Conservation (phyloP, 2,329 filamentous ascomycete genomes). For the Camptophora hylomeconis region DNA sequence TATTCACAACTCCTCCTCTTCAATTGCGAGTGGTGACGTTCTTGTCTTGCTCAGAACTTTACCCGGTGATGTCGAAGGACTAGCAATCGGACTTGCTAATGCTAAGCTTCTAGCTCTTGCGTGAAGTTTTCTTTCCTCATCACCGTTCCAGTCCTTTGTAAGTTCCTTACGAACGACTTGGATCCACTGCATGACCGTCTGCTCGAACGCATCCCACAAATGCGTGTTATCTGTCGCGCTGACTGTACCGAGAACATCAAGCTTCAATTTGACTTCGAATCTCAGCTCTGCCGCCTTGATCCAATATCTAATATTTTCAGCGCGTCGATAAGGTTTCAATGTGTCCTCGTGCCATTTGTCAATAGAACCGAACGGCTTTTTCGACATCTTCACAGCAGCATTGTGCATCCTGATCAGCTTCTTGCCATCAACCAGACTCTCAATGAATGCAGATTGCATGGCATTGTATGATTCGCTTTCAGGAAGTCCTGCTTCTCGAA, state of each 20-base stretch:
- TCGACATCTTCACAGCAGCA: conserved; percentile 69
- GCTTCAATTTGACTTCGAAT: conserved; percentile 72
- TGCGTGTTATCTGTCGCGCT: conserved; percentile 54
- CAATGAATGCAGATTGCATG: conserved; percentile 44
- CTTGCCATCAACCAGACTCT: conserved; percentile 62
- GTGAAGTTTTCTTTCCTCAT: conserved; percentile 17
- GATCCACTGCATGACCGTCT: conserved; percentile 73
- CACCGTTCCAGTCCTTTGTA: conserved; percentile 51
- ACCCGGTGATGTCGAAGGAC: conserved; percentile 11
- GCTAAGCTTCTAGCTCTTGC: conserved; percentile 17
- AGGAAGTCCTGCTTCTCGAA: conserved; percentile 6
- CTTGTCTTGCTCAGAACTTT: too few relatives aligned
- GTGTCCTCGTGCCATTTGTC: conserved; percentile 85
- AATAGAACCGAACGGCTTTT: conserved; percentile 77
- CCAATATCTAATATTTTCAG: conserved; percentile 93
- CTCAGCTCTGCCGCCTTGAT: conserved; percentile 87
- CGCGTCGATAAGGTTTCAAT: conserved; percentile 81
- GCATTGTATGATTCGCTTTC: conserved; percentile 6
- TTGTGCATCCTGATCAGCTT: conserved; percentile 82
- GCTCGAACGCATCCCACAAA: conserved; percentile 66
- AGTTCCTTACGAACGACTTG: conserved; percentile 72
- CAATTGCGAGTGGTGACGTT: too few relatives aligned
- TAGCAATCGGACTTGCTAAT: conserved; percentile 14
- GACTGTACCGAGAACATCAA: conserved; percentile 79
- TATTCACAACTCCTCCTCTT: too few relatives aligned